Conservation (phyloP, 257 asterid genomes). For the Solanum paucissectum region DNA sequence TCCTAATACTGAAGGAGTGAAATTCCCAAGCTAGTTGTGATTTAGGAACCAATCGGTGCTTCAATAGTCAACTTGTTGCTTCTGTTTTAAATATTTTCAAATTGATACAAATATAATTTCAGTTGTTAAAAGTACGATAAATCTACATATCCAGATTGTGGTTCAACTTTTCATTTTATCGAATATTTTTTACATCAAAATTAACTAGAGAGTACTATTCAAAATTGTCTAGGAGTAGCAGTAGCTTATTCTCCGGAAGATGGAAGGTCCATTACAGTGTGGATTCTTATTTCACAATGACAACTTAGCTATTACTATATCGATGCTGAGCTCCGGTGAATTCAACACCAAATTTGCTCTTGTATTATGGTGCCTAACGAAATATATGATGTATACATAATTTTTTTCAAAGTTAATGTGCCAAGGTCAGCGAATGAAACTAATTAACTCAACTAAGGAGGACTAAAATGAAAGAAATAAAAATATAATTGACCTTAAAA, state of each 20-base stretch:
- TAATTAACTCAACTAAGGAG: not conserved
- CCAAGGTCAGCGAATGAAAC: no score
- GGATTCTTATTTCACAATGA: not conserved
- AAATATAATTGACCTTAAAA: not conserved
- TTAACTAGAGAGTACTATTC: no score
- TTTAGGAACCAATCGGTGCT: not conserved
- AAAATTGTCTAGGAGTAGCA: no score
- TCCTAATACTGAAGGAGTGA: not conserved
- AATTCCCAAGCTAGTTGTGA: not conserved
- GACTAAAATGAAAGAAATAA: not conserved
- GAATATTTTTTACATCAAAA: no score
- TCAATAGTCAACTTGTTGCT: not conserved
- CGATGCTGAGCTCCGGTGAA: not conserved
- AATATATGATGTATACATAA: not conserved
- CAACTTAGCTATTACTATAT: not conserved
- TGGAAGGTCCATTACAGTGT: not conserved
- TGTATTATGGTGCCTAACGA: not conserved
- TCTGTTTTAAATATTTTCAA: not conserved
- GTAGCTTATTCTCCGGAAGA: not conserved
- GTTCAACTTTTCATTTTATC: not conserved
- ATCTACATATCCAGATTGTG: not conserved
- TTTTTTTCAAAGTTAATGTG: not conserved
- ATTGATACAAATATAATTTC: not conserved
- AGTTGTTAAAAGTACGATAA: not conserved
- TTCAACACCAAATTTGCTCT: not conserved